Conservation (phyloP, 257 asterid genomes). For the Verbascum thapsus region DNA sequence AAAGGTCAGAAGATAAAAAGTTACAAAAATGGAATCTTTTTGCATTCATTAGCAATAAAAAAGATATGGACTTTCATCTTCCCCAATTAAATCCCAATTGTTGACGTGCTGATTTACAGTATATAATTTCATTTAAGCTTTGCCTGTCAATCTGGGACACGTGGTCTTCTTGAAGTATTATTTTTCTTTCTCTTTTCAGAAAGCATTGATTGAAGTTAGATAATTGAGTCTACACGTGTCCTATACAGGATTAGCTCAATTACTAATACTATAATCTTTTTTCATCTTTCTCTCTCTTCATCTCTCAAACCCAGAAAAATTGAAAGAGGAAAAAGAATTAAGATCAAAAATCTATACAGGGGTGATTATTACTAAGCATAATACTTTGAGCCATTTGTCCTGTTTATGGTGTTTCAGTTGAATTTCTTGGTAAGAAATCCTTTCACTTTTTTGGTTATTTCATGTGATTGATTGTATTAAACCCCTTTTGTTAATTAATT, state of each 20-base stretch:
- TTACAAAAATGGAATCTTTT: background rate
- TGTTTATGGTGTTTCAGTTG: constrained; percentile 30
- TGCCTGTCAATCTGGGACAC: constrained; percentile 45
- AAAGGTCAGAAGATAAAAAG: background rate
- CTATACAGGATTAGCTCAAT: constrained; percentile 21
- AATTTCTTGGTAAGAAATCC: constrained; percentile 47
- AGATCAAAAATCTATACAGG: constrained; percentile 30
- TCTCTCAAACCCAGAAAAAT: constrained; percentile 24
- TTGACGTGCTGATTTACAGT: background rate
- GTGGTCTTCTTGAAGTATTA: constrained; percentile 39
- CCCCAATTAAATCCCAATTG: background rate
- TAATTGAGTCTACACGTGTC: constrained; percentile 68
- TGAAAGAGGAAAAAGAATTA: constrained; percentile 21
- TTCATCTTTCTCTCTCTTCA: constrained; percentile 34
- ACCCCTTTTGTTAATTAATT: constrained; percentile 13
- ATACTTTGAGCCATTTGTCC: constrained; percentile 26
- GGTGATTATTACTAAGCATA: constrained; percentile 28
- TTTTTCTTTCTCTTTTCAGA: constrained; percentile 23
- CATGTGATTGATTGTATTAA: constrained; percentile 11
- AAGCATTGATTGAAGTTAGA: constrained; percentile 66
- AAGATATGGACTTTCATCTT: background rate
- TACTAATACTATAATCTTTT: constrained; percentile 34
- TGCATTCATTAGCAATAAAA: background rate
- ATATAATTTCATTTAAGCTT: constrained; percentile 2
- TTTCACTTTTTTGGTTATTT: constrained; percentile 22